These are phyloP conservation scores for Neurospora sublineolata DNA, from an alignment of 495 filamentous ascomycete genomes.

Conservation along the genomic window DNA sequence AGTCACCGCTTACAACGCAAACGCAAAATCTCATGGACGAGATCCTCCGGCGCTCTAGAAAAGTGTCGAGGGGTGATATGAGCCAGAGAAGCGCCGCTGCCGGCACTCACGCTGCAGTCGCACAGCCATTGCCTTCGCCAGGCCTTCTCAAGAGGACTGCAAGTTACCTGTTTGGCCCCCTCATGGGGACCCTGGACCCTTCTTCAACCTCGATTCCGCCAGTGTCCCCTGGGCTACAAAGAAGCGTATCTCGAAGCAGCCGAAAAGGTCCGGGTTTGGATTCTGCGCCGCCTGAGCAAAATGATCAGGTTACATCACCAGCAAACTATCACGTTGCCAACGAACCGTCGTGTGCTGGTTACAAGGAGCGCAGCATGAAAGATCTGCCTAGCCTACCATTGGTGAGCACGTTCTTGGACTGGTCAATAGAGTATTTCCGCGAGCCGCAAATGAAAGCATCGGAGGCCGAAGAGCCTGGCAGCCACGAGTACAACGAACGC, in stretches of 20 bases:
- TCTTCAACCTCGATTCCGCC: constrained; percentile 18
- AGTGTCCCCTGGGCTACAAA: constrained; percentile 27
- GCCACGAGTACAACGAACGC: constrained; percentile 90
- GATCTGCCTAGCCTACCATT: constrained; percentile 56
- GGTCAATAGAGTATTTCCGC: constrained; percentile 96
- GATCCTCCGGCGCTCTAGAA: constrained; percentile 43
- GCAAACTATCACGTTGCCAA: constrained; percentile 65
- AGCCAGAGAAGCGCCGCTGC: constrained; percentile 32
- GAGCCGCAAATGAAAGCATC: constrained; percentile 97
- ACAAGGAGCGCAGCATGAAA: constrained; percentile 46
- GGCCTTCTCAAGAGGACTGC: constrained; percentile 42
- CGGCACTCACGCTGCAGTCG: constrained; percentile 26
- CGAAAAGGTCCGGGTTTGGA: constrained; percentile 53
- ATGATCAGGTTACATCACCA: constrained; percentile 55
- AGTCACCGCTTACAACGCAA: constrained; percentile 59
- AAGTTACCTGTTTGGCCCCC: constrained; percentile 41
- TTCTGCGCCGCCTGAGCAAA: constrained; percentile 58
- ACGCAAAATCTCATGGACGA: constrained; percentile 68
- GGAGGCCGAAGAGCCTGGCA: constrained; percentile 92
- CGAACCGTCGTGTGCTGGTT: constrained; percentile 64
- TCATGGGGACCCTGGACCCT: constrained; percentile 41
- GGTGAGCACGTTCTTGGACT: constrained; percentile 76
- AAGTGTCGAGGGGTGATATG: constrained; percentile 39
- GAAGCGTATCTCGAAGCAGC: constrained; percentile 29
- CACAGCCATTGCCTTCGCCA: constrained; percentile 32